Conservation (phyloP, 176 grass and related monocot genomes). For the Carex scoparia region DNA sequence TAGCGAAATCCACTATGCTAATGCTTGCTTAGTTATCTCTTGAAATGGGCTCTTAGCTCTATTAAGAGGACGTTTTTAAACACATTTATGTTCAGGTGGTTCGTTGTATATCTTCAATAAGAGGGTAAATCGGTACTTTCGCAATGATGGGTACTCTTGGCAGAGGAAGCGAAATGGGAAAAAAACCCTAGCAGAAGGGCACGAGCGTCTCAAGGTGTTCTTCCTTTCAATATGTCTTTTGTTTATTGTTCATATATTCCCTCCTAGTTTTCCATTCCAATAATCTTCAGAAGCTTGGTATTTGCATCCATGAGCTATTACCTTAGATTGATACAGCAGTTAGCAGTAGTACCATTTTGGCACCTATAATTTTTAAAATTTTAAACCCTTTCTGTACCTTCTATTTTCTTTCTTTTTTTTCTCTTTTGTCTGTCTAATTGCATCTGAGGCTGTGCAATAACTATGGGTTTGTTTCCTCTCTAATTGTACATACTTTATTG, state of each 20-base stretch:
- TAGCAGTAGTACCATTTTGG: background rate
- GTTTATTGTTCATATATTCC: background rate
- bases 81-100: conserved; percentile 52
- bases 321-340: background rate
- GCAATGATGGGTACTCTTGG: conserved; percentile 79
- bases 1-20: background rate
- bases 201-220: conserved; percentile 80
- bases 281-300: background rate
- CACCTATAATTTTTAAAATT: background rate
- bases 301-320: background rate
- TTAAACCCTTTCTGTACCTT: background rate
- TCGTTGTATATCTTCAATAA: conserved; percentile 86
- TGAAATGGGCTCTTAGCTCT: conserved; percentile 4
- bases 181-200: conserved; percentile 61
- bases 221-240: background rate
- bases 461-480: background rate
- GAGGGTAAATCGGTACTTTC: conserved; percentile 71
- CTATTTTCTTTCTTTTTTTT: background rate
- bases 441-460: background rate
- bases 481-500: background rate
- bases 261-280: background rate
- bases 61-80: background rate
- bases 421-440: background rate
- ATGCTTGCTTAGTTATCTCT: background rate
- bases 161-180: conserved; percentile 64